phyloP scores from a whole-genome alignment of 116 monocot genomes.

The Trichopus zeylanicus region DNA sequence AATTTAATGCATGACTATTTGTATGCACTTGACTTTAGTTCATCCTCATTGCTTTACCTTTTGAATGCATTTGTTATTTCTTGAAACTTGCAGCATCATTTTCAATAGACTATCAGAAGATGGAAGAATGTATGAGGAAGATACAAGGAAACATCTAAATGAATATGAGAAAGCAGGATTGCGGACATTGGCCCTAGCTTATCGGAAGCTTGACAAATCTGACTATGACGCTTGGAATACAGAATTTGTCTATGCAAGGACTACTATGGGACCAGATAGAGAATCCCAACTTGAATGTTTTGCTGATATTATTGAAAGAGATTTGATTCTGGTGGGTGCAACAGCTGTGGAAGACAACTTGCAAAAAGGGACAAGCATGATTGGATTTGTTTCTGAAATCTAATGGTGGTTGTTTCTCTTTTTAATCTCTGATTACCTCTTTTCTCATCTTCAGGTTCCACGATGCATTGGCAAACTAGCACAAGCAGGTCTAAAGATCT shows the following conservation, averaged over 20 bases:
- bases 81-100: conserved; percentile 43
- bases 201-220: conserved; percentile 45
- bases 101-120: conserved; percentile 54
- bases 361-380: conserved; percentile 45
- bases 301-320: conserved; percentile 53
- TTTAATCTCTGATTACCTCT: not conserved
- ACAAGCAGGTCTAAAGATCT: conserved; percentile 74
- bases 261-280: conserved; percentile 46
- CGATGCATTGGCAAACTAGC: conserved; percentile 71
- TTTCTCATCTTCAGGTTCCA: conserved; percentile 31
- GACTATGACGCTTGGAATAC: conserved; percentile 54
- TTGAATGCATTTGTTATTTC: not conserved
- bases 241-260: conserved; percentile 59
- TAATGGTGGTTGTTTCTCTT: not conserved
- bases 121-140: conserved; percentile 44
- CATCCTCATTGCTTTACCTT: not conserved
- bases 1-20: not conserved
- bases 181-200: conserved; percentile 61
- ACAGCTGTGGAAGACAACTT: conserved; percentile 74
- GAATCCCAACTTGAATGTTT: conserved; percentile 44
- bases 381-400: not conserved
- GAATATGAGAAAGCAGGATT: conserved; percentile 65
- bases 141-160: conserved; percentile 56
- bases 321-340: conserved; percentile 61
- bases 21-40: not conserved